Percentiles rank a stretch among this genome's conserved stretches.
Conservation (phyloP, 176 grass and related monocot genomes). For the Triticum monococcum region DNA sequence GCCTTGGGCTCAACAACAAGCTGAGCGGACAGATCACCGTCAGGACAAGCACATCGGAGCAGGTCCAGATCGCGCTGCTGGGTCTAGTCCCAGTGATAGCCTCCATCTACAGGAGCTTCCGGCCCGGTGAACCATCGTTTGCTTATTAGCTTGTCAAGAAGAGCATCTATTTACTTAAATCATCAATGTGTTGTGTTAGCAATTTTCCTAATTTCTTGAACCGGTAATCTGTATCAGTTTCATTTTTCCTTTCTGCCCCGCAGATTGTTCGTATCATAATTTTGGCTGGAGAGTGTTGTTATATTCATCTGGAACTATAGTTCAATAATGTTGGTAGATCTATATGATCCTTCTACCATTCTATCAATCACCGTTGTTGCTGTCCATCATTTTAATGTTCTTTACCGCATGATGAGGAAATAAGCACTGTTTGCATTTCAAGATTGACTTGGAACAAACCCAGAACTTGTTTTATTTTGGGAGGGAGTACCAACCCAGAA, state of each 20-base stretch:
- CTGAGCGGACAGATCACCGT: slow-evolving; percentile 75
- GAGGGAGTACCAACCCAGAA: too few relatives aligned
- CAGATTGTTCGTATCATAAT: slow-evolving; percentile 36
- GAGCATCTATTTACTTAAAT: not conserved
- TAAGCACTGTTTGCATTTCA: not conserved
- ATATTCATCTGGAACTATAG: slow-evolving; percentile 44
- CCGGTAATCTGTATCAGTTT: not conserved
- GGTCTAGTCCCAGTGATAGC: slow-evolving; percentile 65
- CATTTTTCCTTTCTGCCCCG: not conserved
- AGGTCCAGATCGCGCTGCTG: slow-evolving; percentile 76
- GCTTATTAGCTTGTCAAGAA: slow-evolving; percentile 38
- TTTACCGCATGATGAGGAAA: not conserved
- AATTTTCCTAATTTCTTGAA: slow-evolving; percentile 39
- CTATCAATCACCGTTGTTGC: not conserved
- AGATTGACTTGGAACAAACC: not conserved
- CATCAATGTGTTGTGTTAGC: not conserved
- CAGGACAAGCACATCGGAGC: slow-evolving; percentile 87
- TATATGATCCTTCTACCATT: slow-evolving; percentile 14
- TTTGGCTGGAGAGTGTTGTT: slow-evolving; percentile 51
- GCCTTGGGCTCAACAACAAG: slow-evolving; percentile 83
- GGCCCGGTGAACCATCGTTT: slow-evolving; percentile 45
- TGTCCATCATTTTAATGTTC: not conserved
- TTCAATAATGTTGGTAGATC: slow-evolving; percentile 45
- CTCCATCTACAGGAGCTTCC: slow-evolving; percentile 55
- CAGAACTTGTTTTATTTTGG: too few relatives aligned